Conservation (phyloP, 139 green algal genomes). For the Edaphochlamys debaryana region DNA sequence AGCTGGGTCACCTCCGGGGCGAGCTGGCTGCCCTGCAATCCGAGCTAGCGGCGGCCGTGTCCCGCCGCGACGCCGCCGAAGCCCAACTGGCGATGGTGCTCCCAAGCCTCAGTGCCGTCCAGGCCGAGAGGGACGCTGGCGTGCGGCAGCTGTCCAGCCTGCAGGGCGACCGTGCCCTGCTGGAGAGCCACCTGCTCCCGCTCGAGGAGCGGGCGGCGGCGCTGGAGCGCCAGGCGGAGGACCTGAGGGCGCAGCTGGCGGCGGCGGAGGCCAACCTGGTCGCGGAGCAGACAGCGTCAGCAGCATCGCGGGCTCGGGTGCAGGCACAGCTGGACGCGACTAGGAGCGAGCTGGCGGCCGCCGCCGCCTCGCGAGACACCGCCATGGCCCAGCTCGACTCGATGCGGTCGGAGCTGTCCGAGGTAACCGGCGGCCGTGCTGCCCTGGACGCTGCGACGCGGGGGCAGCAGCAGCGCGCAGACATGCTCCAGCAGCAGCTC, state of each 20-base stretch:
- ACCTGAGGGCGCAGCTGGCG: conserved; percentile 3
- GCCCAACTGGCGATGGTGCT: neutral
- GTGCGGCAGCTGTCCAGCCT: conserved; percentile 1
- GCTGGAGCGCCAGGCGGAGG: conserved; percentile 23
- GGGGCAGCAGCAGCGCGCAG: neutral
- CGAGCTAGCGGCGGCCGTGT: neutral
- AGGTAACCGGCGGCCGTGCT: neutral
- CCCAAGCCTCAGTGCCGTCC: no score
- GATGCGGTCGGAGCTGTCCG: neutral
- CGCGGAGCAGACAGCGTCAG: neutral
- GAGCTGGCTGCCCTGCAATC: conserved; percentile 13
- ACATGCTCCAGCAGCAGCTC: neutral
- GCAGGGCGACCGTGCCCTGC: neutral
- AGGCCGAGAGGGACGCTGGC: neutral
- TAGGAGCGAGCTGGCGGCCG: neutral
- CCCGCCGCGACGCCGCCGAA: neutral
- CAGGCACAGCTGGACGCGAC: neutral
- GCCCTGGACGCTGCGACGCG: neutral
- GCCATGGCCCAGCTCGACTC: neutral
- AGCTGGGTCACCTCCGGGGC: neutral
- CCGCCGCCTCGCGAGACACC: neutral
- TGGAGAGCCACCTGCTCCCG: conserved; percentile 11
- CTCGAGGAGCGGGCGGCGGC: conserved; percentile 11
- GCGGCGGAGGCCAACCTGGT: neutral
- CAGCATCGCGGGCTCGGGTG: neutral